phyloP scores from a whole-genome alignment of 2,329 filamentous ascomycete species.

The Sporothrix pallida region DNA sequence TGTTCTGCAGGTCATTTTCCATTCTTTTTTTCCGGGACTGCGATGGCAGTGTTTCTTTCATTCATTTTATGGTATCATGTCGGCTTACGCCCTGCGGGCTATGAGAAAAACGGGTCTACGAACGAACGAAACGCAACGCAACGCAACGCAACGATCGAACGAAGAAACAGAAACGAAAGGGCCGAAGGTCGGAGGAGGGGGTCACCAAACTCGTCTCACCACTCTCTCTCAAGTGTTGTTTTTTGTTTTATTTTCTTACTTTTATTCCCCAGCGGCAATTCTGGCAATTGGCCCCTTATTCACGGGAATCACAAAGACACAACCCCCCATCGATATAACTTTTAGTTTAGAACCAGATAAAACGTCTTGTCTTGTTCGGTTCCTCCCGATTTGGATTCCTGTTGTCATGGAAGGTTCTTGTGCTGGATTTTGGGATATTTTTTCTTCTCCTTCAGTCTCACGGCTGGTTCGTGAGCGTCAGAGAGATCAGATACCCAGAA shows the following conservation, averaged over 20 bases:
- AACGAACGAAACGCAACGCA: neutral
- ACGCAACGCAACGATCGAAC: no score
- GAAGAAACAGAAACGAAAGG: neutral
- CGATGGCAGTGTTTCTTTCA: conserved; percentile 15
- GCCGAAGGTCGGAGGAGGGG: neutral
- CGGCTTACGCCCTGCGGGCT: neutral
- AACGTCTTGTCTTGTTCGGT: neutral
- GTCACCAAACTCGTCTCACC: conserved; percentile 17
- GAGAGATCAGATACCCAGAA: conserved; percentile 6
- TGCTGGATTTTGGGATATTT: neutral
- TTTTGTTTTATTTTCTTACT: neutral
- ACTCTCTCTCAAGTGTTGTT: neutral
- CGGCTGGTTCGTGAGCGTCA: conserved; percentile 19
- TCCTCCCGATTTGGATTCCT: neutral
- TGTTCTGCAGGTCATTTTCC: conserved; percentile 25
- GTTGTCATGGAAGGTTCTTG: neutral
- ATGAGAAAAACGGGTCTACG: conserved; percentile 10
- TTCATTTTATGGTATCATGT: conserved; percentile 11
- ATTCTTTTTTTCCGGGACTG: neutral
- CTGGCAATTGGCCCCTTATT: neutral
- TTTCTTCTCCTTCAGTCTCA: neutral
- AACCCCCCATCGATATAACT: conserved; percentile 1
- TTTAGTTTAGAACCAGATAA: conserved; percentile 25
- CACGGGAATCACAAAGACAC: neutral
- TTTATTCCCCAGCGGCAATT: neutral